Evolutionary conservation across 495 filamentous ascomycete genomes (phyloP).

Genomic region (Tuber melanosporum): DNA sequence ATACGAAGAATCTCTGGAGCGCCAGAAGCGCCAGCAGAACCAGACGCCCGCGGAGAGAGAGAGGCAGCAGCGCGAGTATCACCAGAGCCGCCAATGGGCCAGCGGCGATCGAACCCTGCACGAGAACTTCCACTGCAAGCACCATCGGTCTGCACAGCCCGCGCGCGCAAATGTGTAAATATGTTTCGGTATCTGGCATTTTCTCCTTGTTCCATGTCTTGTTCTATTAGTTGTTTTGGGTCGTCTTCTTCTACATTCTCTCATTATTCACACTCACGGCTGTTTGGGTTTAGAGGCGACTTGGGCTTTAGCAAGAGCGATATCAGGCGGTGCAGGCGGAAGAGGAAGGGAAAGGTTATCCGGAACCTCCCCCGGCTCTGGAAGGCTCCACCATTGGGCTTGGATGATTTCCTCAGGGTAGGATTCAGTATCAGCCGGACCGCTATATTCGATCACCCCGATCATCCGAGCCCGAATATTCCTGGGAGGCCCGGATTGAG

Average conservation of each 20-base stretch:
- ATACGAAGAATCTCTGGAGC: conserved; percentile 32
- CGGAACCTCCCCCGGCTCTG: neutral
- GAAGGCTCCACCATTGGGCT: neutral
- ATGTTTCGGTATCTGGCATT: neutral
- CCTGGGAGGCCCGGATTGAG: neutral
- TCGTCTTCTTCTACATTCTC: neutral
- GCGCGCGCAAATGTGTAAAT: conserved; percentile 6
- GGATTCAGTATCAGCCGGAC: neutral
- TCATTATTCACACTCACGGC: neutral
- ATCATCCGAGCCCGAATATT: neutral
- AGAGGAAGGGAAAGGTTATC: neutral
- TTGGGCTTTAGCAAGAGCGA: neutral
- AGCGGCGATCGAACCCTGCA: conserved; percentile 28
- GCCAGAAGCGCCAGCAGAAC: conserved; percentile 26
- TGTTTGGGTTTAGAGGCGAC: neutral
- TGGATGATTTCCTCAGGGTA: neutral
- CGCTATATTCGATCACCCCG: neutral
- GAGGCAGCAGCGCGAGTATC: conserved; percentile 28
- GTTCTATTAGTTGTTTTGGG: neutral
- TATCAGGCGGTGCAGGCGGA: conserved; percentile 6
- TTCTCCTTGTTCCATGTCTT: neutral
- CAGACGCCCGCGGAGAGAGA: conserved; percentile 29
- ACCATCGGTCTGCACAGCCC: conserved; percentile 34
- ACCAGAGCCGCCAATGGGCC: conserved; percentile 28
- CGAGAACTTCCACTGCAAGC: conserved; percentile 33